Conservation (phyloP, 192 early-diverging fungal species). For the Coemansia sp. region DNA sequence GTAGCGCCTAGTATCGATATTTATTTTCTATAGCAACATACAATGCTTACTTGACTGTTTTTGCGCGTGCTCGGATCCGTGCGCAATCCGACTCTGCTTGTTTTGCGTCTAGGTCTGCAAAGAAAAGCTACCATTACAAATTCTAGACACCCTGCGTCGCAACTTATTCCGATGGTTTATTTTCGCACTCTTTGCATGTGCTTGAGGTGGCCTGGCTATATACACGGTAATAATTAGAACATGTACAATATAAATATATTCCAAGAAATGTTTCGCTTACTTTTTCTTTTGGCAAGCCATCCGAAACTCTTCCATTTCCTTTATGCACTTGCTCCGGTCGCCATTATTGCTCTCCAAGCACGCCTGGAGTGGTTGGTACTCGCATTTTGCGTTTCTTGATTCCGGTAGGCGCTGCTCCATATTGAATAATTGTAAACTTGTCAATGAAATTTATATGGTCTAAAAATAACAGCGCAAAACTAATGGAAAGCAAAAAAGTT, state of each 20-base stretch:
- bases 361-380: slow-evolving; percentile 59
- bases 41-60: background rate
- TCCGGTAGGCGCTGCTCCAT: background rate
- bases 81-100: too few species aligned
- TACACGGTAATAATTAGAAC: background rate
- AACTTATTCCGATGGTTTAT: background rate
- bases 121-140: background rate
- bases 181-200: slow-evolving; percentile 3
- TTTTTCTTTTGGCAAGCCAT: slow-evolving; percentile 56
- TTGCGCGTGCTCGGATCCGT: too few species aligned
- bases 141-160: background rate
- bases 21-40: slow-evolving; percentile 3
- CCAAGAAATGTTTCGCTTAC: slow-evolving; percentile 13
- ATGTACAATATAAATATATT: background rate
- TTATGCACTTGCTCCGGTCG: slow-evolving; percentile 60
- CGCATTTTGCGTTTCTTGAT: slow-evolving; percentile 35
- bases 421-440: too few species aligned
- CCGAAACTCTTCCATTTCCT: slow-evolving; percentile 67
- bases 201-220: background rate
- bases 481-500: too few species aligned
- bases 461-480: background rate
- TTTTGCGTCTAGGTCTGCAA: too few species aligned
- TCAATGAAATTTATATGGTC: background rate
- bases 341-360: slow-evolving; percentile 60
- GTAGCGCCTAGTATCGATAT: background rate